These are phyloP conservation scores for Curvularia eragrostidis DNA, from an alignment of 2,329 filamentous ascomycete genomes.

Conservation along the genomic window DNA sequence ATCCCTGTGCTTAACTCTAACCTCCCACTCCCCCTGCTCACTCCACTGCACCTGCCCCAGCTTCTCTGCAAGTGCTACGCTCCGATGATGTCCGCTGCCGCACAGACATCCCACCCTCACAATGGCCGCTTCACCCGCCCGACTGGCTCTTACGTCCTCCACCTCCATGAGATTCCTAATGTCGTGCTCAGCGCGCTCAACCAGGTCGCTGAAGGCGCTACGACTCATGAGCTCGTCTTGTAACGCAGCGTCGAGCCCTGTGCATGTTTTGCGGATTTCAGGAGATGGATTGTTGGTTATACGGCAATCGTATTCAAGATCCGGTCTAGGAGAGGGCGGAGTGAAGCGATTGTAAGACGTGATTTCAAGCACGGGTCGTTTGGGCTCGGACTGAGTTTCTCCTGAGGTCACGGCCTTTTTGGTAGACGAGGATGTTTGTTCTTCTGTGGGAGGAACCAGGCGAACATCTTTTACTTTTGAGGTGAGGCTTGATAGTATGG, in stretches of 20 bases:
- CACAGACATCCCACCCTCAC: conserved; percentile 15
- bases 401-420: not conserved
- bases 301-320: conserved; percentile 19
- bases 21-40: conserved; percentile 11
- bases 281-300: conserved; percentile 10
- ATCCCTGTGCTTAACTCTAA: conserved; percentile 11
- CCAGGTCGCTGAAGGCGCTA: conserved; percentile 5
- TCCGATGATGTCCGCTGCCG: conserved; percentile 17
- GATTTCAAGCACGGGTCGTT: conserved; percentile 14
- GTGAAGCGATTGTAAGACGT: conserved; percentile 17
- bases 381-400: not conserved
- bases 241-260: conserved; percentile 7
- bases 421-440: not conserved
- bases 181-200: conserved; percentile 5
- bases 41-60: conserved; percentile 14
- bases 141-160: conserved; percentile 7
- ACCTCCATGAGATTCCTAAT: conserved; percentile 15
- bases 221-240: conserved; percentile 18
- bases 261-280: conserved; percentile 5
- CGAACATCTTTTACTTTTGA: conserved; percentile 3
- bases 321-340: conserved; percentile 8
- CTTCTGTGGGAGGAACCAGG: conserved; percentile 12
- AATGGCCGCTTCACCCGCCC: not conserved
- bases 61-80: conserved; percentile 18
- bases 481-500: conserved; percentile 4